Evolutionary conservation across 208 protist species (phyloP).

Genomic region (Herpetomonas samuelpessoai): DNA sequence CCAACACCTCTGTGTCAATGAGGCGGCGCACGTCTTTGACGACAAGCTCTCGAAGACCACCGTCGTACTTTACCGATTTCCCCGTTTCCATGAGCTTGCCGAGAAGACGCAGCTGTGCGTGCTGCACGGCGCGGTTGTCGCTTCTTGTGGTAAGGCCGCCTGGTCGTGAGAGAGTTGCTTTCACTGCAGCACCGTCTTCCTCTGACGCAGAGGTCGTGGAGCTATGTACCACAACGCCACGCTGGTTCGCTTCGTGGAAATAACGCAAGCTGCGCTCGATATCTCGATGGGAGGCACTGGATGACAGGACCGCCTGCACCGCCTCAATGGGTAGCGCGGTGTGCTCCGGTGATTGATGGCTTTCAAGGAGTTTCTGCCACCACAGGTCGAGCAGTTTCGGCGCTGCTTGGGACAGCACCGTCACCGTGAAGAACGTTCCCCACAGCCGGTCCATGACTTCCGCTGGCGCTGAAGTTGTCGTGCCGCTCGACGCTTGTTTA

Average conservation of each 20-base stretch:
- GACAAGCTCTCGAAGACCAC: slow-evolving; percentile 61
- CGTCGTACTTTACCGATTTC: slow-evolving; percentile 72
- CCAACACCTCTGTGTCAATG: slow-evolving; percentile 33
- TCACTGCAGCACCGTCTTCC: too few relatives aligned
- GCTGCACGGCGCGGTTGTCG: slow-evolving; percentile 28
- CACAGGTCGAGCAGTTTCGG: slow-evolving; percentile 82
- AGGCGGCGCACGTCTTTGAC: slow-evolving; percentile 69
- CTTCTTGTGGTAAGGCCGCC: slow-evolving; percentile 28
- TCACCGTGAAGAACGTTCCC: slow-evolving; percentile 51
- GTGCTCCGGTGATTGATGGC: not conserved
- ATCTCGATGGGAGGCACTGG: slow-evolving; percentile 58
- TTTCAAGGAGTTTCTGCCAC: slow-evolving; percentile 45
- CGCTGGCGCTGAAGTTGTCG: slow-evolving; percentile 15
- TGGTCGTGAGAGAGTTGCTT: too few relatives aligned
- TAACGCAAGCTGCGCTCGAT: slow-evolving; percentile 58
- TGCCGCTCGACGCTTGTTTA: slow-evolving; percentile 19
- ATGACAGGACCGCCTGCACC: slow-evolving; percentile 62
- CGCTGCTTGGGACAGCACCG: slow-evolving; percentile 43
- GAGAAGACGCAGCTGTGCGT: slow-evolving; percentile 57
- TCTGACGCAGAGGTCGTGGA: too few relatives aligned
- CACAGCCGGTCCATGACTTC: slow-evolving; percentile 31
- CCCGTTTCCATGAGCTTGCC: slow-evolving; percentile 73
- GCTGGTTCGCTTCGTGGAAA: slow-evolving; percentile 56
- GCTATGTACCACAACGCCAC: too few relatives aligned
- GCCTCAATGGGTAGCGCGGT: slow-evolving; percentile 46